Percentiles rank a stretch among this genome's conserved stretches.
phyloP scores from a whole-genome alignment of 768 basidiomycete species.

The Trametes coccinea region DNA sequence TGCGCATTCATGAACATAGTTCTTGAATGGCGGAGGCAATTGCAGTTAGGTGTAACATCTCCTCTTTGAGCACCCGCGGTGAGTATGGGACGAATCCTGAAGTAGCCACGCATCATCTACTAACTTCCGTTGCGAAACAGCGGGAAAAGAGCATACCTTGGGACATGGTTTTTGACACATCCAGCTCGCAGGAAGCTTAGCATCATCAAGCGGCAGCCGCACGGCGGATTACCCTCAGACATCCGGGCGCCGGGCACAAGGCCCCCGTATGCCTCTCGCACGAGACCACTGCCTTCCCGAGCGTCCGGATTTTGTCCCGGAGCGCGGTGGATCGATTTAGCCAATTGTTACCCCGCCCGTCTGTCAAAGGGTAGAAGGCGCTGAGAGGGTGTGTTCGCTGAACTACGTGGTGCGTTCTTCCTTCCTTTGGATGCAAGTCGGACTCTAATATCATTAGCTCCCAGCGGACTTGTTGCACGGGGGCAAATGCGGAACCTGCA shows the following conservation, averaged over 20 bases:
- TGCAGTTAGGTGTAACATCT: neutral
- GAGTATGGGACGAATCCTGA: neutral
- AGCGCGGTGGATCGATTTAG: neutral
- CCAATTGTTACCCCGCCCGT: neutral
- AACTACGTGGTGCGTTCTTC: no score
- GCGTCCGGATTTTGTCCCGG: neutral
- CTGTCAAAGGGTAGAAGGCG: neutral
- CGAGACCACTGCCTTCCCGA: neutral
- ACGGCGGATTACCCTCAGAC: neutral
- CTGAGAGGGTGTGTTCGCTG: no score
- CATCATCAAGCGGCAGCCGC: neutral
- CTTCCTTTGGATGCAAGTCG: no score
- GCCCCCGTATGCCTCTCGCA: neutral
- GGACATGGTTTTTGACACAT: neutral
- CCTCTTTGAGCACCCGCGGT: neutral
- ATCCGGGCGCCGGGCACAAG: neutral
- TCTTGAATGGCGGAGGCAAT: neutral
- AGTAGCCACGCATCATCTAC: no score
- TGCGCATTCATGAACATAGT: neutral
- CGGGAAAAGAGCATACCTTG: no score
- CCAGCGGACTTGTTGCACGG: no score
- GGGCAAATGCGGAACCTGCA: no score
- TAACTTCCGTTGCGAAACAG: no score
- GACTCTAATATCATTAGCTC: no score
- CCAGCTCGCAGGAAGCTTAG: neutral